A percentile compares a stretch with the other conserved stretches of the same genome.
Conservation (phyloP, 176 grass and related monocot species). For the Neostapfia colusana region DNA sequence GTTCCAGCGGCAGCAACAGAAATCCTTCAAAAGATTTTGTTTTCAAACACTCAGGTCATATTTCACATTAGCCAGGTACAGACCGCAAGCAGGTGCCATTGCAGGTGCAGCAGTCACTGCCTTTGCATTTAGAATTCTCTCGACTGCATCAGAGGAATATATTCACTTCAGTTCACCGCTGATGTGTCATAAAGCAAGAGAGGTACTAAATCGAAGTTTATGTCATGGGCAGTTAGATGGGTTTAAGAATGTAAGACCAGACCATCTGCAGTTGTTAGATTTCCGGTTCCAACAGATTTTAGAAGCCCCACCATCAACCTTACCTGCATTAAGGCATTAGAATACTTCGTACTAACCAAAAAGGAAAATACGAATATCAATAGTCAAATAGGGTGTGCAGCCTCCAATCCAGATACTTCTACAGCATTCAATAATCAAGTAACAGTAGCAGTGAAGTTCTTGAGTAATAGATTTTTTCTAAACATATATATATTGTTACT, state of each 20-base stretch:
- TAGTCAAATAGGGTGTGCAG: background rate
- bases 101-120: conserved; percentile 67
- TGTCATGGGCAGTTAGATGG: too few relatives aligned
- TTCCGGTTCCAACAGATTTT: conserved; percentile 83
- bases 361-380: background rate
- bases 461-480: background rate
- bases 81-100: conserved; percentile 88
- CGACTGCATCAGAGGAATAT: conserved; percentile 56
- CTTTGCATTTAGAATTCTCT: conserved; percentile 82
- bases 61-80: conserved; percentile 91
- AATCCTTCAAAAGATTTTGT: conserved; percentile 20
- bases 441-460: background rate
- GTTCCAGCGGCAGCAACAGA: conserved; percentile 7
- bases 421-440: conserved; percentile 27
- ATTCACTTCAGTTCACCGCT: conserved; percentile 22
- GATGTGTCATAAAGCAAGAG: conserved; percentile 30
- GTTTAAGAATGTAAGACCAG: conserved; percentile 28
- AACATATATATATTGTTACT: too few relatives aligned
- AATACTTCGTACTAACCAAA: conserved; percentile 33
- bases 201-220: conserved; percentile 7
- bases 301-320: conserved; percentile 94
- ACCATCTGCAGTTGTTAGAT: conserved; percentile 72
- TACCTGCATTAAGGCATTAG: conserved; percentile 58
- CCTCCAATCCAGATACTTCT: background rate
- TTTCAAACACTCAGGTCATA: conserved; percentile 62